Evolutionary conservation across 2,329 filamentous ascomycete species (phyloP).

Genomic region (Xylariaceae sp.): DNA sequence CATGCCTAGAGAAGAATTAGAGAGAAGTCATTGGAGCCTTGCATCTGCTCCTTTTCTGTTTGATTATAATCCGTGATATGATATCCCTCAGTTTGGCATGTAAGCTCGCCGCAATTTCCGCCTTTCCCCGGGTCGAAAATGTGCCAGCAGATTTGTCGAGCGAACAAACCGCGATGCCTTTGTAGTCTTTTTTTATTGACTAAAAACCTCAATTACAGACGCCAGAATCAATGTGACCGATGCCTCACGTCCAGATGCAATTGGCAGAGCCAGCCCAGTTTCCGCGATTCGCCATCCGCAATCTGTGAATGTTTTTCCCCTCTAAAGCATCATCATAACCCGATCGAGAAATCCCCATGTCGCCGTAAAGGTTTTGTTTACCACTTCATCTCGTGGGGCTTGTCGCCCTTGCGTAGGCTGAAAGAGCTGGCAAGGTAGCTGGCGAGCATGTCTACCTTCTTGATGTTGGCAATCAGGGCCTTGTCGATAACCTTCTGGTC

Average conservation of each 20-base stretch:
- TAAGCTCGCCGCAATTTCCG: background rate
- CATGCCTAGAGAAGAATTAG: background rate
- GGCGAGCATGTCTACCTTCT: conserved; percentile 93
- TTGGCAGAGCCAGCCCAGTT: conserved; percentile 55
- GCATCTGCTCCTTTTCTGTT: background rate
- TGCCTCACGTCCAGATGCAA: conserved; percentile 62
- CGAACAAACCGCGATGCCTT: conserved; percentile 34
- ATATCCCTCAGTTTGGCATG: background rate
- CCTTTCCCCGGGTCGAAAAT: background rate
- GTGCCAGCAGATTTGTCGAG: conserved; percentile 4
- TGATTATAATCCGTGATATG: background rate
- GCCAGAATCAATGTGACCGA: conserved; percentile 58
- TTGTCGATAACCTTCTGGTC: conserved; percentile 99
- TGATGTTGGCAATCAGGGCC: conserved; percentile 89
- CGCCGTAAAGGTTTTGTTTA: conserved; percentile 48
- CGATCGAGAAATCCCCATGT: conserved; percentile 19
- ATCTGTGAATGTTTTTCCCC: conserved; percentile 32
- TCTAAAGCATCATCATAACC: conserved; percentile 28
- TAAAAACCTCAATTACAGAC: conserved; percentile 61
- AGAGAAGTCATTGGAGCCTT: conserved; percentile 2
- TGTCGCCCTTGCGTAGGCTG: conserved; percentile 98
- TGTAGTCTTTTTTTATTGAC: conserved; percentile 46
- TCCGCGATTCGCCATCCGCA: conserved; percentile 44
- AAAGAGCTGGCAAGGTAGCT: conserved; percentile 95
- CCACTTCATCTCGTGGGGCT: conserved; percentile 99